Evolutionary conservation across 768 basidiomycete species (phyloP), one percentile per base, ranked within the genome.

Genomic region (Russula vinacea): DNA sequence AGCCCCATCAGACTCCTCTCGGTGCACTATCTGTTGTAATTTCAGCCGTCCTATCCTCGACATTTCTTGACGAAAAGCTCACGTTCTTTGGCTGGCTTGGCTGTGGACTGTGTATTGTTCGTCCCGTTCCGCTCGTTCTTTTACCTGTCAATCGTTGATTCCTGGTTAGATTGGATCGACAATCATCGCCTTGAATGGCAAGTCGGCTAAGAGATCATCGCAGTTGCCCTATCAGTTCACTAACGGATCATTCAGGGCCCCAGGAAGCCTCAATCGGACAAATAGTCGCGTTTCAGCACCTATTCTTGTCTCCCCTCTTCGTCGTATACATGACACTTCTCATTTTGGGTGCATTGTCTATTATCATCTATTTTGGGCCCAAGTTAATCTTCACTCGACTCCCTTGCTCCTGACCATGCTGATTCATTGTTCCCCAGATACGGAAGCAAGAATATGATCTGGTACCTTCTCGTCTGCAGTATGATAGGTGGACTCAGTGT

Each of bases 61-160:
- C 96, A 68, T 92, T 98, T 78, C 88, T 99, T 70, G 86, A 95
- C 54, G 96, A 98, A 74, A 92, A 81, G 59, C 83, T 99, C 50
- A 90, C 88, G 40, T 92, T 98, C 76, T 98, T 99, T 73, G 96
- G 97, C 55, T 98, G 95, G 94, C 80, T 98, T 66, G 96, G 94
- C 22, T 97, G 94, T 74, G 83, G 78, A 17, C 82, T 98, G 19
- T 96, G 93, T 76, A 92, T 98, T 71, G 88, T 94, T 70, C 71
- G 92, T 76, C 42, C 14, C 16, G 33, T 40, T 5, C 51, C 16
- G 16, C 58, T 65, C 62, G 65, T 51, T 50, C 19, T n/a, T n/a
- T 14, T 45, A 24, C 61, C 0, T 9, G 7, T 53, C 33, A 55
- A 29, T 52, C 53, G 47, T 47, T 65, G 17, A 67, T 51, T 56